Conservation (phyloP, 306 rosid species). For the Biancaea sappan region DNA sequence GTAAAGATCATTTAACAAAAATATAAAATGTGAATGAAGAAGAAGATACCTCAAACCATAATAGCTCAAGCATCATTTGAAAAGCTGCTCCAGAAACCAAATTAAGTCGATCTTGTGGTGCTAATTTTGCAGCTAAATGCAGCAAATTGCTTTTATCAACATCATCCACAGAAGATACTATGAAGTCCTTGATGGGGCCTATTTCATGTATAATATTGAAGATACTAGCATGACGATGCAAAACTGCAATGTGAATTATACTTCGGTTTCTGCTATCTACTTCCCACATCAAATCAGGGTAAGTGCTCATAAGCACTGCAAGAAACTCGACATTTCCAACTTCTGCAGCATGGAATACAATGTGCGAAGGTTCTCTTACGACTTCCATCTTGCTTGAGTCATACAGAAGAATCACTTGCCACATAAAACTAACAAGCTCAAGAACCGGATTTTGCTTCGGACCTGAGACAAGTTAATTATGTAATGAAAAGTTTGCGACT, state of each 20-base stretch:
- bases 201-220: constrained; percentile 21
- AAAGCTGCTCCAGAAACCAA: constrained; percentile 28
- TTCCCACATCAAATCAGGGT: constrained; percentile 49
- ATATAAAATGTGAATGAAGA: too few species aligned
- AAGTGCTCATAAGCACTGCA: constrained; percentile 30
- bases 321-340: constrained; percentile 46
- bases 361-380: constrained; percentile 39
- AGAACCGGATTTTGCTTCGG: not conserved
- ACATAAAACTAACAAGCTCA: not conserved
- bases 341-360: constrained; percentile 40
- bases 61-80: constrained; percentile 24
- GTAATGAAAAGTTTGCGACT: too few species aligned
- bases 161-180: constrained; percentile 30
- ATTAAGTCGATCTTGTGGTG: constrained; percentile 19
- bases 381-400: not conserved
- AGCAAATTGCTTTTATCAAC: constrained; percentile 17
- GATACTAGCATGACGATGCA: constrained; percentile 41
- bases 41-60: constrained; percentile 37
- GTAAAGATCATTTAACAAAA: too few species aligned
- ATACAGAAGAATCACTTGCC: not conserved
- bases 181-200: constrained; percentile 33
- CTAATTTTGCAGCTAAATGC: constrained; percentile 37
- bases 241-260: constrained; percentile 49
- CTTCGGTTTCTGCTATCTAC: constrained; percentile 35
- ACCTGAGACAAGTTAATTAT: too few species aligned